Evolutionary conservation across 1,284 basidiomycete genomes (phyloP).

Genomic region (Papiliotrema fonsecae): DNA sequence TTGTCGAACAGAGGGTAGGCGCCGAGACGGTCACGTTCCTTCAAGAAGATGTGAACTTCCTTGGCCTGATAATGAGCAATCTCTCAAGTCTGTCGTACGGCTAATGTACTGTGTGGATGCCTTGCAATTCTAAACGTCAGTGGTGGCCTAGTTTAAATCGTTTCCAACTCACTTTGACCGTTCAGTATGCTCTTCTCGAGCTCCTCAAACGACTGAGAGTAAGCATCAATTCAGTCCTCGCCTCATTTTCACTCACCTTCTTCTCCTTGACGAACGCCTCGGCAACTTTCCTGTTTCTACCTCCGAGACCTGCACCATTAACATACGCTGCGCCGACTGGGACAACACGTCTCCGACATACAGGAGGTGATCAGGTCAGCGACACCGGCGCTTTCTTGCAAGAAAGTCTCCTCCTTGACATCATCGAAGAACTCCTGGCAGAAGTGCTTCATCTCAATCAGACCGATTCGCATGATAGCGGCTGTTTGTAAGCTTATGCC

Average conservation of each 20-base stretch:
- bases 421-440: conserved; percentile 55
- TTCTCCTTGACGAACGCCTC: conserved; percentile 51
- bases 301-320: conserved; percentile 48
- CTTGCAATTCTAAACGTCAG: conserved; percentile 48
- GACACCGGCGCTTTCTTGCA: conserved; percentile 54
- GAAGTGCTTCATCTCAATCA: conserved; percentile 52
- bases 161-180: conserved; percentile 51
- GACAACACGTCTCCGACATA: conserved; percentile 23
- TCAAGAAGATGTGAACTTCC: conserved; percentile 53
- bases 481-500: conserved; percentile 26
- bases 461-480: conserved; percentile 56
- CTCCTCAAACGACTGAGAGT: conserved; percentile 49
- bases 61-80: conserved; percentile 40
- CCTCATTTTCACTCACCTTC: conserved; percentile 46
- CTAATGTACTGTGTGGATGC: conserved; percentile 47
- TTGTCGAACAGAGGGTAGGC: conserved; percentile 56
- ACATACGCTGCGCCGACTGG: not conserved
- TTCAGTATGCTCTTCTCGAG: conserved; percentile 56
- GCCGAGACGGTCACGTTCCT: conserved; percentile 49
- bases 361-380: conserved; percentile 59
- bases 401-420: conserved; percentile 54
- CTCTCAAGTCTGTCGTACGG: no score
- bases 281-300: conserved; percentile 52
- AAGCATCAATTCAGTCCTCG: not conserved
- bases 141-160: not conserved